Evolutionary conservation across 2,329 filamentous ascomycete genomes (phyloP), one percentile per base, ranked within the genome.

Genomic region (Diaporthe sp.): DNA sequence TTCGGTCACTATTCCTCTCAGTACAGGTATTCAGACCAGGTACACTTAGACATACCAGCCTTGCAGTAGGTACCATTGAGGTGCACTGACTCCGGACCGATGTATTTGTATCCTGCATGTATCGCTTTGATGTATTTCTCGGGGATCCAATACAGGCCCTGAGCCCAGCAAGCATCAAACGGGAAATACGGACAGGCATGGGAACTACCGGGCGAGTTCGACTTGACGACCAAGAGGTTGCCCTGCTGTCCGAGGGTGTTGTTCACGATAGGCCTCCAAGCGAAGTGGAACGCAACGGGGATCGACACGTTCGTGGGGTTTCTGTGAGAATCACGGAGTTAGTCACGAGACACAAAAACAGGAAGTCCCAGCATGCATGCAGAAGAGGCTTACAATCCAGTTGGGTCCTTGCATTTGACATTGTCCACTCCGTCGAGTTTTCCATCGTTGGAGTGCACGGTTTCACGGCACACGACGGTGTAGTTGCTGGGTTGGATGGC

Each of bases 1-100:
- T 30, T 19, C 19, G 17, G 27, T 35, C 9, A 15, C 8, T 12
- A 22, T 25, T 3, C 7, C 15, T 4, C 30, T 68, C 63, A 72
- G 17, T 74, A 74, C 6, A 74, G 42, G 35, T 74, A 74, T 51
- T 74, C 69, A 4, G 73, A 74, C 73, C 69, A 74, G 44, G 27
- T 12, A 35, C 73, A 74, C 42, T 59, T 59, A 13, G 37, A 10
- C 73, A 74, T 74, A 4, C 42, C 69, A 4, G 69, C 6, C 9
- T 59, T 63, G 59, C 73, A 74, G 59, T 74, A 74, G 13, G 59
- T 74, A 5, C 73, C 73, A 2, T 42, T 37, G 30, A 74, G 42
- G 2, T 30, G 35, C 6, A 72, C 9, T 6, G 12, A 19, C 15
- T 30, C n/a, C 0, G 59, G 35, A 10, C 72, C 73, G 17, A 61